Evolutionary conservation across 441 rosid genomes (phyloP).

Genomic region (Syzygium malaccense): DNA sequence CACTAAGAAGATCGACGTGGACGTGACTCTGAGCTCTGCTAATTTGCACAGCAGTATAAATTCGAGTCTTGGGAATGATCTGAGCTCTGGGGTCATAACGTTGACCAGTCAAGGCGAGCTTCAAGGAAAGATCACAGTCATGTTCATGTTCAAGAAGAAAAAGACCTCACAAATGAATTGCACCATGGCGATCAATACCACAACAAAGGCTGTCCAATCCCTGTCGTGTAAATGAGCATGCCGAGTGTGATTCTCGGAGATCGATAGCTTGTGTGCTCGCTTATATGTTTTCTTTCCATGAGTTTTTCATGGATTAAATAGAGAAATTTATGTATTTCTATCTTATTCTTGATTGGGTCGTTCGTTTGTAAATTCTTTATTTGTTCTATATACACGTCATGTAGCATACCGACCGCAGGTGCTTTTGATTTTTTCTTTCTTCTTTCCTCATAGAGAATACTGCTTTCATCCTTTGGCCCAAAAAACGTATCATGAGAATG

Average conservation of each 20-base stretch:
- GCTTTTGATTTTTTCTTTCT: too few relatives aligned
- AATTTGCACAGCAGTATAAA: background rate
- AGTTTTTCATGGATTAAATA: background rate
- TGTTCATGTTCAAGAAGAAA: background rate
- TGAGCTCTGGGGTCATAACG: background rate
- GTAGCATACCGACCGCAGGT: too few relatives aligned
- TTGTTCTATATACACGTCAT: too few relatives aligned
- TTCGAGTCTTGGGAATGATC: background rate
- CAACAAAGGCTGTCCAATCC: background rate
- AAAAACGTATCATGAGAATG: too few relatives aligned
- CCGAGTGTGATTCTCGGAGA: background rate
- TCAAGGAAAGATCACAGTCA: background rate
- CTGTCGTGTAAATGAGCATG: background rate
- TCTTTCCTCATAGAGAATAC: too few relatives aligned
- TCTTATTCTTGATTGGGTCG: too few relatives aligned
- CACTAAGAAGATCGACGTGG: conserved; percentile 6
- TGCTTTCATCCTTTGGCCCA: too few relatives aligned
- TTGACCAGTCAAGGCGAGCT: background rate
- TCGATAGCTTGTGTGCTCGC: background rate
- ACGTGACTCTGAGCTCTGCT: background rate
- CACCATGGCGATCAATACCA: background rate
- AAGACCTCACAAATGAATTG: background rate
- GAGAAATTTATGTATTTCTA: too few relatives aligned
- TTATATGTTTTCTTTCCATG: background rate
- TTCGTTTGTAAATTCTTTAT: too few relatives aligned